A percentile compares a stretch with the other conserved stretches of the same genome.
phyloP scores from a whole-genome alignment of 1,284 basidiomycete species.

The Moesziomyces aphidis region DNA sequence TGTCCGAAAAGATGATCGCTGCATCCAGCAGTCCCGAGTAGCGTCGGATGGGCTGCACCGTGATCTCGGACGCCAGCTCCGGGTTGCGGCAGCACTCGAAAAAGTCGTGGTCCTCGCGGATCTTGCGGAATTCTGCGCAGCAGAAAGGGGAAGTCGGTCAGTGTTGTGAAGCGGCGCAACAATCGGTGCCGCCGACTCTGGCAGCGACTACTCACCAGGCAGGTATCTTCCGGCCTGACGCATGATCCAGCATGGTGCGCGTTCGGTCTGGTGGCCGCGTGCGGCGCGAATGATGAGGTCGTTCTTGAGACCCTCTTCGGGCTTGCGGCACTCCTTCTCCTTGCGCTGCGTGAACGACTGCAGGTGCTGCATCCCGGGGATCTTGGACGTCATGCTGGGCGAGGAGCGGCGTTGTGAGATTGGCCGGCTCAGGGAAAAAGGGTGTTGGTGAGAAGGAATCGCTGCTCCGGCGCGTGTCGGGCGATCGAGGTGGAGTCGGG shows the following conservation, averaged over 20 bases:
- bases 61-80: constrained; percentile 66
- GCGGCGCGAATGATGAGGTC: constrained; percentile 91
- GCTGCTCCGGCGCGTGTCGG: background rate
- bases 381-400: constrained; percentile 46
- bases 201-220: constrained; percentile 76
- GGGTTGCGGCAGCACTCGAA: constrained; percentile 67
- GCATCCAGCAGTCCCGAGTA: constrained; percentile 65
- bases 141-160: too few relatives aligned
- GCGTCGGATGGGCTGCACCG: constrained; percentile 65
- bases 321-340: constrained; percentile 48
- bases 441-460: background rate
- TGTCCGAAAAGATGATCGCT: constrained; percentile 68
- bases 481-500: background rate
- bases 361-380: constrained; percentile 55
- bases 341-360: constrained; percentile 56
- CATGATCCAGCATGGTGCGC: constrained; percentile 99
- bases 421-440: background rate
- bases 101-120: constrained; percentile 66
- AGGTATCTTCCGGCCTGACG: constrained; percentile 95
- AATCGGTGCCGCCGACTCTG: too few relatives aligned
- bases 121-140: constrained; percentile 61
- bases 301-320: constrained; percentile 76
- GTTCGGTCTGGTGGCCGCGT: constrained; percentile 84
- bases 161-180: too few relatives aligned
- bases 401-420: background rate